Evolutionary conservation across 768 basidiomycete species (phyloP), one percentile per base, ranked within the genome.

Genomic region (Plicaturopsis crispa): DNA sequence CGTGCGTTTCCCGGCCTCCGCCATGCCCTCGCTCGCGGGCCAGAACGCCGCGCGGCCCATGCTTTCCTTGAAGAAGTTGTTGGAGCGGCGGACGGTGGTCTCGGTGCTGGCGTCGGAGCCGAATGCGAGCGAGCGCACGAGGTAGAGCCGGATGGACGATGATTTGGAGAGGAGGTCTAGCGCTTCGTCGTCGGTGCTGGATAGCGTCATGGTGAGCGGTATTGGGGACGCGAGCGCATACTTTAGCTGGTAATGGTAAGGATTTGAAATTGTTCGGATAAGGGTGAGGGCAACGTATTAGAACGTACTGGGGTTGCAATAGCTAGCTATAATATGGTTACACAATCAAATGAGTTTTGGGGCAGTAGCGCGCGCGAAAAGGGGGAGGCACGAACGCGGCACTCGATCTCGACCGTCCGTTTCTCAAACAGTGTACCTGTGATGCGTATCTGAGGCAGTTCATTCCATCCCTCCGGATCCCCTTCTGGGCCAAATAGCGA

Each of bases 221-320:
- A 79, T 62, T 0, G 68, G 63, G 6, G 70, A 68, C 5, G 72
- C 73, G n/a, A 68, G 51, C 10, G 73, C 63, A 50, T 66, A 78
- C 4, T 59, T 64, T 10, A 75, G 57, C 75, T 78, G 26, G 17
- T 11, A 2, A 17, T n/a, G n/a, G n/a, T n/a, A n/a, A 18, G 18
- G n/a, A 31, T 19, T 33, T 36, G 43, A 32, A 35, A 18, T 13
- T 16, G 42, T 16, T 13, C 11, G 14, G 18, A 20, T 12, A 12
- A 7, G n/a, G 12, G n/a, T 33, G 24, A 20, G 41, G 30, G 14
- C 17, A 11, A 4, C 12, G 16, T 6, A 33, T 23, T 23, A 4
- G 5, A 31, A 44, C 60, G 48, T 51, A 70, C 68, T 10, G 76
- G 75, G 26, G 55, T 69, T 13, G 72, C 72, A 21, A 77, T 51